phyloP scores from a whole-genome alignment of 345 rosid genomes.

The Brassica cretica region DNA sequence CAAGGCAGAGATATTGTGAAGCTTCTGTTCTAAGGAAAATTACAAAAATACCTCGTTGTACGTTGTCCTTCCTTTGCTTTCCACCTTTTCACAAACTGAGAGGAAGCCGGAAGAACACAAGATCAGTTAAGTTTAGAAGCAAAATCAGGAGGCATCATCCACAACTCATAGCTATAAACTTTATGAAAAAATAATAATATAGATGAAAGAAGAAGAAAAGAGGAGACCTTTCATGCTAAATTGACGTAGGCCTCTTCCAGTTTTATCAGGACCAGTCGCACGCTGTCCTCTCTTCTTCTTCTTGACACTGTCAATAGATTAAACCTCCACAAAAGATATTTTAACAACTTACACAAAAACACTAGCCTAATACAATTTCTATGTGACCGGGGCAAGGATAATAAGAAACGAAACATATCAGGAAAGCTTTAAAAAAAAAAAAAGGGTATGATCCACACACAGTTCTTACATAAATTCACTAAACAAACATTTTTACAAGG shows the following conservation, averaged over 20 bases:
- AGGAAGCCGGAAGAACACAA: constrained; percentile 20
- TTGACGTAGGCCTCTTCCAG: constrained; percentile 97
- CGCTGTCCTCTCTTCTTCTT: constrained; percentile 97
- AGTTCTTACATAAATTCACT: neutral
- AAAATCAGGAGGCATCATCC: neutral
- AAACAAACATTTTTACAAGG: too few species aligned
- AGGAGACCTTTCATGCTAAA: constrained; percentile 98
- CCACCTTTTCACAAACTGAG: constrained; percentile 96
- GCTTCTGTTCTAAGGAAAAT: constrained; percentile 29
- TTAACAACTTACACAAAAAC: neutral
- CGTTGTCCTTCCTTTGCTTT: constrained; percentile 97
- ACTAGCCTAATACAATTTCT: neutral
- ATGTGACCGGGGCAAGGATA: neutral
- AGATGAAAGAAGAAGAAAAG: neutral
- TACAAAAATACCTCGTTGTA: constrained; percentile 90
- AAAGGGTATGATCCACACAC: constrained; percentile 14
- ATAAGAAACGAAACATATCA: neutral
- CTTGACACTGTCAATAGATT: constrained; percentile 51
- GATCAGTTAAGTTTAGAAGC: neutral
- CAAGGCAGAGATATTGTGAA: neutral
- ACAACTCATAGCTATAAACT: constrained; percentile 11
- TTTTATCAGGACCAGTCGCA: constrained; percentile 85
- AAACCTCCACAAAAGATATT: neutral
- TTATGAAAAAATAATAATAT: neutral
- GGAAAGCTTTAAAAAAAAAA: constrained; percentile 9